Evolutionary conservation across 768 basidiomycete species (phyloP).

Genomic region (Tylopilus balloui): DNA sequence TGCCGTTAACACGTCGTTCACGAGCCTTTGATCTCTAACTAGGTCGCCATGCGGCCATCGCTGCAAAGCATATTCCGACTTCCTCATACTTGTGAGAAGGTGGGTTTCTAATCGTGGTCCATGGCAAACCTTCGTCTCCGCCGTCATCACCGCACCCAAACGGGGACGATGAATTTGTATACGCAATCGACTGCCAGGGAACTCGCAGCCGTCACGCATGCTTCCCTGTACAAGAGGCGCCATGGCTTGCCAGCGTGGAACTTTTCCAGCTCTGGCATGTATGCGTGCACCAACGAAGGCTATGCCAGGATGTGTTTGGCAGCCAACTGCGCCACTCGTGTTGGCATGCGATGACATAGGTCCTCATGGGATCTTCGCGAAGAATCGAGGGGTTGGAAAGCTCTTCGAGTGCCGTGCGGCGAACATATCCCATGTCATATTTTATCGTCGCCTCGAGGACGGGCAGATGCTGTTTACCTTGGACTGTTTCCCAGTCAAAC

Average conservation of each 20-base stretch:
- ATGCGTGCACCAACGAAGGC: background rate
- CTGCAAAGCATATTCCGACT: constrained; percentile 4
- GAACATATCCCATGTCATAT: constrained; percentile 14
- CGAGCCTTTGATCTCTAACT: constrained; percentile 4
- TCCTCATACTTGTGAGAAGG: constrained; percentile 11
- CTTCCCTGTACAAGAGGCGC: constrained; percentile 9
- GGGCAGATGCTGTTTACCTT: background rate
- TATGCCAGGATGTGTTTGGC: constrained; percentile 7
- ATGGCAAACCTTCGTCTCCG: background rate
- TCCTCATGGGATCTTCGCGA: background rate
- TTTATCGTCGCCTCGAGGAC: constrained; percentile 12
- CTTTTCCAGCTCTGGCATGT: constrained; percentile 12
- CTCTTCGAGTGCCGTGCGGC: background rate
- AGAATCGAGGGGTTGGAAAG: constrained; percentile 3
- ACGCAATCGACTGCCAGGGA: constrained; percentile 3
- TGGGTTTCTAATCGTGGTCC: background rate
- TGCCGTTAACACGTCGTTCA: background rate
- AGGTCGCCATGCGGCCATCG: background rate
- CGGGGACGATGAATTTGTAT: background rate
- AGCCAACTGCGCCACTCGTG: constrained; percentile 2
- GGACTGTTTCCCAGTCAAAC: background rate
- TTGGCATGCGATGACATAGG: constrained; percentile 15
- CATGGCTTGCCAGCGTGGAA: constrained; percentile 5
- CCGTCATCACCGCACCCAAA: background rate
- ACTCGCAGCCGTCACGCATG: background rate